Conservation (phyloP, 768 basidiomycete species). For the Boletus rubescentipes region DNA sequence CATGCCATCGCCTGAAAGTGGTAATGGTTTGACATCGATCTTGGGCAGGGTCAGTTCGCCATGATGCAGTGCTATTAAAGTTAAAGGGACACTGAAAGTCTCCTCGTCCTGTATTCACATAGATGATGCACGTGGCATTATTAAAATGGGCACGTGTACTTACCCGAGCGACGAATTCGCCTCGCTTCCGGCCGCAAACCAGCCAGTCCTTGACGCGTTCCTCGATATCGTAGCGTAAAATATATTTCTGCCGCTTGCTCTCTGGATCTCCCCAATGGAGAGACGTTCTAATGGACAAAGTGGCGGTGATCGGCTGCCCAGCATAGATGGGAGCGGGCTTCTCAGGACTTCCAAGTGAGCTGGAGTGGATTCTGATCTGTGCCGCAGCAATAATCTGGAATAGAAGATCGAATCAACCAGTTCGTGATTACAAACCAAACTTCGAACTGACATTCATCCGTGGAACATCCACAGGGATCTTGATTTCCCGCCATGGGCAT, state of each 20-base stretch:
- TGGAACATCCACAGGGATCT: slow-evolving; percentile 86
- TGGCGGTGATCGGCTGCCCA: slow-evolving; percentile 80
- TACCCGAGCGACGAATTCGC: slow-evolving; percentile 76
- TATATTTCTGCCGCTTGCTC: slow-evolving; percentile 43
- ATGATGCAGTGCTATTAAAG: slow-evolving; percentile 84
- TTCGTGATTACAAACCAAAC: background rate
- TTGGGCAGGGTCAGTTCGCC: slow-evolving; percentile 79
- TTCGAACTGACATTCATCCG: slow-evolving; percentile 62
- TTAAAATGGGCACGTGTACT: slow-evolving; percentile 18
- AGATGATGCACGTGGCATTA: background rate
- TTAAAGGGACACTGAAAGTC: slow-evolving; percentile 60
- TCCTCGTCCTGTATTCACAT: slow-evolving; percentile 52
- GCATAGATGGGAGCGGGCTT: slow-evolving; percentile 60
- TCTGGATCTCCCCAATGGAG: slow-evolving; percentile 71
- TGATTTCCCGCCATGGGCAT: slow-evolving; percentile 67
- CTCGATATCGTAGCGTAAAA: slow-evolving; percentile 78
- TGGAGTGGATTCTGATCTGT: slow-evolving; percentile 46
- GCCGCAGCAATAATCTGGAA: slow-evolving; percentile 66
- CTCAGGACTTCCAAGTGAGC: slow-evolving; percentile 39
- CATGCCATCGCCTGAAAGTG: slow-evolving; percentile 53
- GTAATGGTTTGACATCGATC: slow-evolving; percentile 61
- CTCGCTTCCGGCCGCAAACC: slow-evolving; percentile 84
- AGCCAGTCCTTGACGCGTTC: slow-evolving; percentile 86
- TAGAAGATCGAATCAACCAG: slow-evolving; percentile 6
- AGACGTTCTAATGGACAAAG: slow-evolving; percentile 64